These are phyloP conservation scores for Mycena olivaceomarginata DNA, from an alignment of 768 basidiomycete species.

Conservation along the genomic window DNA sequence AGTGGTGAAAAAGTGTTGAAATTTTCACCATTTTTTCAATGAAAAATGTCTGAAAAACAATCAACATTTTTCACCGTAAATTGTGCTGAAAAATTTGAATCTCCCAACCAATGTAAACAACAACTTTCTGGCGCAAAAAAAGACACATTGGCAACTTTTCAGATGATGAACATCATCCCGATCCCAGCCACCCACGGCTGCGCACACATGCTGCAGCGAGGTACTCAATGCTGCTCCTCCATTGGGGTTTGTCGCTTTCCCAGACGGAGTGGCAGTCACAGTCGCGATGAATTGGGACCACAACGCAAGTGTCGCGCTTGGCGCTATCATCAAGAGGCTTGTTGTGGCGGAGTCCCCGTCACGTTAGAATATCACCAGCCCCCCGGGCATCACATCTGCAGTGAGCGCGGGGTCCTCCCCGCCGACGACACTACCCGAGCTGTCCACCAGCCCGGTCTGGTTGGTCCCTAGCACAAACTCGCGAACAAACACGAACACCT, in stretches of 20 bases:
- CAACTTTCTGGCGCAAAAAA: no score
- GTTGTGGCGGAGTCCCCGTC: conserved; percentile 54
- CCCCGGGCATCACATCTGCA: conserved; percentile 59
- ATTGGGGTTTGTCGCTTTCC: background rate
- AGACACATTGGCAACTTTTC: background rate
- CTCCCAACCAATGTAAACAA: no score
- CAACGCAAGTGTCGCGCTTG: conserved; percentile 56
- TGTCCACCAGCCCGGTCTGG: conserved; percentile 64
- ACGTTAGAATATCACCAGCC: conserved; percentile 65
- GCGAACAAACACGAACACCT: conserved; percentile 67
- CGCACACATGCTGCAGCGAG: background rate
- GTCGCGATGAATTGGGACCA: conserved; percentile 57
- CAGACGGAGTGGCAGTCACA: conserved; percentile 31
- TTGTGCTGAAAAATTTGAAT: no score
- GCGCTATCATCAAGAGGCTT: conserved; percentile 57
- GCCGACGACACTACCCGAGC: conserved; percentile 59
- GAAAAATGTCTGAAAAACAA: no score
- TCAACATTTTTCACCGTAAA: no score
- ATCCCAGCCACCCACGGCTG: background rate
- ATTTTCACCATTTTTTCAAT: no score
- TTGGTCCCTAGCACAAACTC: conserved; percentile 72
- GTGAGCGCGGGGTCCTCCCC: conserved; percentile 64
- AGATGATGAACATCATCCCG: background rate
- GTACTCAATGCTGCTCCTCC: background rate
- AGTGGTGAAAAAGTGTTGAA: no score